Percentiles rank a stretch among this genome's conserved stretches.
Evolutionary conservation across 176 grass and related monocot genomes (phyloP).

Genomic region (Phoenix roebelenii): DNA sequence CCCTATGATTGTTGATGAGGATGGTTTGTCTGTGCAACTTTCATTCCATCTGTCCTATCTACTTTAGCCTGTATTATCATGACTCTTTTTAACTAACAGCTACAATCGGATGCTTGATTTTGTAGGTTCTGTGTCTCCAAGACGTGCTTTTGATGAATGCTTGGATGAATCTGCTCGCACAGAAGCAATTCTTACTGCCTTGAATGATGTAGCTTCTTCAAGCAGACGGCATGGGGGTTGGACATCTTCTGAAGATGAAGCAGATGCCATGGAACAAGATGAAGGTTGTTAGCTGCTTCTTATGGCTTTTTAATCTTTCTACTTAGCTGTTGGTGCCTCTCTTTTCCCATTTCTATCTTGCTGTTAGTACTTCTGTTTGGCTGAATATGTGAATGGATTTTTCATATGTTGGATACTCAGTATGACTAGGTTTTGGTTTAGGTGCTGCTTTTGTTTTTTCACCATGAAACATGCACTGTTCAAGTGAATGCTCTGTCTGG

Average conservation of each 20-base stretch:
- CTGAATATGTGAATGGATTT: too few species aligned
- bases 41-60: not conserved
- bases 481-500: too few species aligned
- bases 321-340: too few species aligned
- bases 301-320: too few species aligned
- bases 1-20: slow-evolving; percentile 73
- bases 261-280: slow-evolving; percentile 54
- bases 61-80: too few species aligned
- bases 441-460: too few species aligned
- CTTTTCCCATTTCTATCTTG: too few species aligned
- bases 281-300: slow-evolving; percentile 33
- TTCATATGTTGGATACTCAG: too few species aligned
- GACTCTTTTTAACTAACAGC: too few species aligned
- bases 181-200: slow-evolving; percentile 69
- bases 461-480: too few species aligned
- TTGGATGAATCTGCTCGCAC: slow-evolving; percentile 63
- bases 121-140: slow-evolving; percentile 34
- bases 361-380: too few species aligned
- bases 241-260: slow-evolving; percentile 78
- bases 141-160: slow-evolving; percentile 71
- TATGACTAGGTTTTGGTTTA: too few species aligned
- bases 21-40: slow-evolving; percentile 34
- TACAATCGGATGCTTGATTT: not conserved
- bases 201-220: slow-evolving; percentile 77
- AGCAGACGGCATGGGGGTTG: slow-evolving; percentile 50